These are phyloP conservation scores for Saturnispora sekii DNA, from an alignment of 805 yeast genomes.

Conservation along the genomic window DNA sequence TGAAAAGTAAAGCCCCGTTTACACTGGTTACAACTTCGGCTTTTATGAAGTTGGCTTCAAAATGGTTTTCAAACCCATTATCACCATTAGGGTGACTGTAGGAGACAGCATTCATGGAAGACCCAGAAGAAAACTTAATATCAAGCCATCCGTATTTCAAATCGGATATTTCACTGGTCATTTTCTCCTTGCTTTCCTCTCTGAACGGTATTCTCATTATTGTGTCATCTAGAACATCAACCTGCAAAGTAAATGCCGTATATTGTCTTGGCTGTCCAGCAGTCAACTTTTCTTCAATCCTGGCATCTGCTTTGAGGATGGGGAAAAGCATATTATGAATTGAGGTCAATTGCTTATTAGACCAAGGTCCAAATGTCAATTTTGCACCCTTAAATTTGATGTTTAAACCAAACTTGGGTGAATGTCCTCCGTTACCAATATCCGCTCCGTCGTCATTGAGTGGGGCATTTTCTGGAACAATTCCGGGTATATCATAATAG, in stretches of 20 bases:
- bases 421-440: conserved; percentile 46
- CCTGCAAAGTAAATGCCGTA: conserved; percentile 44
- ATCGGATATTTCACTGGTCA: conserved; percentile 16
- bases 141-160: conserved; percentile 87
- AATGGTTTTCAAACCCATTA: conserved; percentile 45
- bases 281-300: conserved; percentile 26
- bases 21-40: conserved; percentile 75
- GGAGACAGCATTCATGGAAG: conserved; percentile 37
- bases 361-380: conserved; percentile 90
- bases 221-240: conserved; percentile 55
- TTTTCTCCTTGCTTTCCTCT: conserved; percentile 65
- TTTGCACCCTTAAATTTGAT: conserved; percentile 51
- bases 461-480: conserved; percentile 32
- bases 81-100: conserved; percentile 43
- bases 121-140: conserved; percentile 44
- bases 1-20: conserved; percentile 72
- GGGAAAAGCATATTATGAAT: conserved; percentile 66
- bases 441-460: conserved; percentile 37
- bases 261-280: conserved; percentile 49
- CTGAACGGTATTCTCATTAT: conserved; percentile 72
- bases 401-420: conserved; percentile 56
- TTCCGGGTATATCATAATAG: conserved; percentile 67
- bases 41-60: conserved; percentile 36
- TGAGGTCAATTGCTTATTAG: conserved; percentile 70
- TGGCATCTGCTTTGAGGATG: conserved; percentile 45